These are phyloP conservation scores for Holtermannia corniformis DNA, from an alignment of 768 basidiomycete genomes.

Conservation along the genomic window DNA sequence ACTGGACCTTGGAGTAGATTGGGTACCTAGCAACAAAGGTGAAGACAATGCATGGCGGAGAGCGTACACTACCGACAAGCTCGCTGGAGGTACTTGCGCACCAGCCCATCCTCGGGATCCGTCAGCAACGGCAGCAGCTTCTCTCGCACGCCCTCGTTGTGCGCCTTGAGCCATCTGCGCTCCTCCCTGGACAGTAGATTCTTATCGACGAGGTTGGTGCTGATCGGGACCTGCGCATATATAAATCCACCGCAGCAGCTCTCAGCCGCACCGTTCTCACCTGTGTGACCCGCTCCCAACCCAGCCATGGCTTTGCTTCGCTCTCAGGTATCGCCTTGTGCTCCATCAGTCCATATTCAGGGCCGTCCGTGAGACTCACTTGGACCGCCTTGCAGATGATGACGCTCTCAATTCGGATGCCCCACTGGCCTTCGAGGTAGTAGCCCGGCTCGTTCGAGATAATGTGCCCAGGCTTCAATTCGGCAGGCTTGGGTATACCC, in stretches of 20 bases:
- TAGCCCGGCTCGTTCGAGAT: slow-evolving; percentile 92
- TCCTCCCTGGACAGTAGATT: slow-evolving; percentile 76
- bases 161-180: slow-evolving; percentile 69
- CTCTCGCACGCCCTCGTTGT: slow-evolving; percentile 27
- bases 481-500: slow-evolving; percentile 59
- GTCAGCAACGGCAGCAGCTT: slow-evolving; percentile 25
- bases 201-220: slow-evolving; percentile 78
- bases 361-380: slow-evolving; percentile 42
- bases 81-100: slow-evolving; percentile 32
- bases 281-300: slow-evolving; percentile 75
- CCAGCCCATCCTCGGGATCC: slow-evolving; percentile 23
- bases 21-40: too few species aligned
- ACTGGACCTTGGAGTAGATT: too few species aligned
- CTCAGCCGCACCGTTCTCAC: too few species aligned
- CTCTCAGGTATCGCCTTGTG: slow-evolving; percentile 59
- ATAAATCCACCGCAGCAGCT: too few species aligned
- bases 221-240: slow-evolving; percentile 70
- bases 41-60: too few species aligned
- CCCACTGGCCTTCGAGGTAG: slow-evolving; percentile 72
- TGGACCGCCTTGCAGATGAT: slow-evolving; percentile 61
- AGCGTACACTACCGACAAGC: slow-evolving; percentile 8
- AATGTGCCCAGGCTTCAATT: slow-evolving; percentile 75
- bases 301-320: slow-evolving; percentile 70
- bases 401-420: slow-evolving; percentile 86
- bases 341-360: slow-evolving; percentile 3